Evolutionary conservation across 495 filamentous ascomycete species (phyloP).

Genomic region (Saxophila tyrrhenica): DNA sequence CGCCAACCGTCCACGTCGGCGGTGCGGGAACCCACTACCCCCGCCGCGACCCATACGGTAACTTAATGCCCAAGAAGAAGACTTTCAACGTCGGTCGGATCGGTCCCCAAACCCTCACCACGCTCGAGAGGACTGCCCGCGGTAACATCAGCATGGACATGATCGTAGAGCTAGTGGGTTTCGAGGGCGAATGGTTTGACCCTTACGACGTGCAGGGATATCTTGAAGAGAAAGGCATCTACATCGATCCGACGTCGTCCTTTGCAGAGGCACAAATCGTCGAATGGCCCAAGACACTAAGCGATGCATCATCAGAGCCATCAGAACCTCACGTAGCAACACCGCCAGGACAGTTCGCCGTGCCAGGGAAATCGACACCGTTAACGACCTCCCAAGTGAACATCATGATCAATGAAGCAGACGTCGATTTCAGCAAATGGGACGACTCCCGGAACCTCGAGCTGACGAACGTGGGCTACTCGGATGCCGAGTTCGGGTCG

Average conservation of each 20-base stretch:
- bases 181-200: constrained; percentile 62
- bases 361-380: background rate
- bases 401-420: background rate
- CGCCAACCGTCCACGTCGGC: constrained; percentile 54
- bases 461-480: constrained; percentile 6
- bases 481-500: constrained; percentile 4
- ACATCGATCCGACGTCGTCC: constrained; percentile 41
- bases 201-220: constrained; percentile 61
- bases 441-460: background rate
- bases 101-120: constrained; percentile 29
- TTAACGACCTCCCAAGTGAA: background rate
- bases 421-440: constrained; percentile 5
- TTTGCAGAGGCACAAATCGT: constrained; percentile 40
- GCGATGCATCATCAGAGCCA: background rate
- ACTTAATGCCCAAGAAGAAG: constrained; percentile 19
- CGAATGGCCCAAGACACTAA: constrained; percentile 7
- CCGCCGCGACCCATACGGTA: constrained; percentile 25
- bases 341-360: background rate
- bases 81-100: constrained; percentile 27
- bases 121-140: constrained; percentile 22
- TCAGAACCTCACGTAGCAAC: background rate
- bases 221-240: constrained; percentile 47
- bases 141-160: constrained; percentile 13
- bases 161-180: constrained; percentile 21
- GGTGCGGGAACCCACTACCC: constrained; percentile 58